phyloP scores from a whole-genome alignment of 2,329 filamentous ascomycete species.

The Ascochyta koolunga region DNA sequence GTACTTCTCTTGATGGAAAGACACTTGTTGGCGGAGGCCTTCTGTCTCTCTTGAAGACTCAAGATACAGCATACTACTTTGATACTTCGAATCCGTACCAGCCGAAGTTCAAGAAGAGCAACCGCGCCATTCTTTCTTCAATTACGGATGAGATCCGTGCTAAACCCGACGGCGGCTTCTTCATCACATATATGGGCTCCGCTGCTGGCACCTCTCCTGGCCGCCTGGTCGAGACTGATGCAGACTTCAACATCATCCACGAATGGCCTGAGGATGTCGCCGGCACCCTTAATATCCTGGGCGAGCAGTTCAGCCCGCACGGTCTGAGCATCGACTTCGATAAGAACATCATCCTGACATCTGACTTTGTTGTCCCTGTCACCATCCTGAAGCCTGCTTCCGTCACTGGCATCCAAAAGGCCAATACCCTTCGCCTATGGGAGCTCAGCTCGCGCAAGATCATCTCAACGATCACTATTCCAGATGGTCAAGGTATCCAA shows the following conservation, averaged over 20 bases:
- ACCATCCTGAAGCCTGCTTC: slow-evolving; percentile 63
- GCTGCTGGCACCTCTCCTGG: slow-evolving; percentile 64
- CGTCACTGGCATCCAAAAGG: slow-evolving; percentile 59
- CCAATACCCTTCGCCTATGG: slow-evolving; percentile 66
- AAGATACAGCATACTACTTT: slow-evolving; percentile 68
- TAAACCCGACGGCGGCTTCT: slow-evolving; percentile 67
- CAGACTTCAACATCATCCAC: slow-evolving; percentile 65
- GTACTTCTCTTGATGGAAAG: slow-evolving; percentile 62
- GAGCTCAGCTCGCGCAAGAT: slow-evolving; percentile 60
- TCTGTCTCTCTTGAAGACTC: slow-evolving; percentile 64
- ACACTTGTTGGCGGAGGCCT: slow-evolving; percentile 64
- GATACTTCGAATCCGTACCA: slow-evolving; percentile 64
- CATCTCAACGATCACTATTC: slow-evolving; percentile 66
- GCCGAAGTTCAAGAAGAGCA: slow-evolving; percentile 65
- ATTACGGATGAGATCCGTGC: slow-evolving; percentile 68
- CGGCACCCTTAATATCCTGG: slow-evolving; percentile 62
- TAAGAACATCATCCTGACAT: slow-evolving; percentile 64
- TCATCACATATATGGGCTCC: slow-evolving; percentile 67
- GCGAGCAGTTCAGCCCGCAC: slow-evolving; percentile 67
- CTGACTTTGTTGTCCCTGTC: slow-evolving; percentile 68
- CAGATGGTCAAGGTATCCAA: slow-evolving; percentile 64
- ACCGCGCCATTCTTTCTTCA: slow-evolving; percentile 63
- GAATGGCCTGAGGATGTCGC: slow-evolving; percentile 66
- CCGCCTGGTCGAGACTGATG: slow-evolving; percentile 66
- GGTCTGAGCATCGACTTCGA: slow-evolving; percentile 65